A percentile compares a stretch with the other conserved stretches of the same genome.
phyloP scores from a whole-genome alignment of 768 basidiomycete species.

The Lepiota brunneoincarnata region DNA sequence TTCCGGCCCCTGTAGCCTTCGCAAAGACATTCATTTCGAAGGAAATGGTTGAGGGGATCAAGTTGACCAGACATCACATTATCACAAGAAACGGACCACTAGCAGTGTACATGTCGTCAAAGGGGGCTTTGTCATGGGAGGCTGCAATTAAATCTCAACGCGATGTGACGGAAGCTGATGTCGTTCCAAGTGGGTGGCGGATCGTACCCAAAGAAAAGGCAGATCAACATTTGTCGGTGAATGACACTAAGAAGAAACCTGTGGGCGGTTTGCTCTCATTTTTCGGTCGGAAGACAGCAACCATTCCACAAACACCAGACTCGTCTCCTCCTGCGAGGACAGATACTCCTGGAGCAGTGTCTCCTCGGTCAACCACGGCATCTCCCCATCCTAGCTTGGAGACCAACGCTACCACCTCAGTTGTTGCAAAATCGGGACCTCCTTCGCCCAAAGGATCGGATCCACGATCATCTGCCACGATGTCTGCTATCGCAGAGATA shows the following conservation, averaged over 20 bases:
- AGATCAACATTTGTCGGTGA: slow-evolving; percentile 23
- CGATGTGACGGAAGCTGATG: slow-evolving; percentile 49
- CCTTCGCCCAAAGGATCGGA: slow-evolving; percentile 8
- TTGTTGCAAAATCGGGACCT: not conserved
- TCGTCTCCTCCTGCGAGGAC: slow-evolving; percentile 13
- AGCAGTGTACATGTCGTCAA: slow-evolving; percentile 64
- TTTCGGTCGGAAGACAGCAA: slow-evolving; percentile 46
- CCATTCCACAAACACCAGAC: not conserved
- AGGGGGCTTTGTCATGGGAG: slow-evolving; percentile 79
- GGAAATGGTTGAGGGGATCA: slow-evolving; percentile 57
- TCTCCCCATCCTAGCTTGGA: slow-evolving; percentile 14
- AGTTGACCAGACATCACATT: slow-evolving; percentile 58
- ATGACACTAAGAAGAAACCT: slow-evolving; percentile 49
- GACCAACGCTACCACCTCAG: not conserved
- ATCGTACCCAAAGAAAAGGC: slow-evolving; percentile 55
- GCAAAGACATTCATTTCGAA: slow-evolving; percentile 55
- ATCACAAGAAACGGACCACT: slow-evolving; percentile 61
- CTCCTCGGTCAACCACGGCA: slow-evolving; percentile 16
- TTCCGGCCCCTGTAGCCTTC: slow-evolving; percentile 51
- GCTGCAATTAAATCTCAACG: slow-evolving; percentile 55
- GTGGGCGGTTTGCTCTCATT: slow-evolving; percentile 68
- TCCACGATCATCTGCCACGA: not conserved
- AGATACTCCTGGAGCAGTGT: slow-evolving; percentile 16
- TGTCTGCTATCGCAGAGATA: not conserved
- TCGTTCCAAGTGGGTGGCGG: slow-evolving; percentile 69